Conservation (phyloP, 73 alveolate species). For the Uronychia binucleata region DNA sequence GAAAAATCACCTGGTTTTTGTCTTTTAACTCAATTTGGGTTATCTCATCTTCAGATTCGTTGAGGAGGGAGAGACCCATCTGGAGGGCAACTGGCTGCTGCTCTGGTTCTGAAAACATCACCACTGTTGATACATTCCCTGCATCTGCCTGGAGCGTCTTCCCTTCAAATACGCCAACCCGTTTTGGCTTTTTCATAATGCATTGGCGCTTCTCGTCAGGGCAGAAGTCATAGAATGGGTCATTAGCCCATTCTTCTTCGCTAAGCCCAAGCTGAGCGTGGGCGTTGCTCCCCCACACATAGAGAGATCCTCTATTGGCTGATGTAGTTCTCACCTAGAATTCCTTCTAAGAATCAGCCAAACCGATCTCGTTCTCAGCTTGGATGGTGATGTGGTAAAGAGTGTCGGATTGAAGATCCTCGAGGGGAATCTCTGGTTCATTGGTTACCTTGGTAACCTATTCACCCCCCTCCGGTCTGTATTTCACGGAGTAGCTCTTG, state of each 20-base stretch:
- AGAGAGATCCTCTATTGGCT: neutral
- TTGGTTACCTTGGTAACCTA: neutral
- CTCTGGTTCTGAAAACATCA: neutral
- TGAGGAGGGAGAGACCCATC: neutral
- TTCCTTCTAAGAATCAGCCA: neutral
- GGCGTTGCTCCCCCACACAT: neutral
- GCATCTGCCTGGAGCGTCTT: neutral
- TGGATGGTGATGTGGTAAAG: neutral
- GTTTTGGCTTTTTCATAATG: neutral
- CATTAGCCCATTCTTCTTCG: neutral
- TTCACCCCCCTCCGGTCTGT: neutral
- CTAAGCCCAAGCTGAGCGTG: neutral
- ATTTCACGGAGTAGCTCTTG: neutral
- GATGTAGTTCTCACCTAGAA: neutral
- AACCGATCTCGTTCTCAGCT: neutral
- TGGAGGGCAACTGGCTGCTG: neutral
- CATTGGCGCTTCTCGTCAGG: neutral
- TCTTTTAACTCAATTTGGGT: neutral
- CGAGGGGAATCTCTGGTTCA: neutral
- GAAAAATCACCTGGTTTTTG: neutral
- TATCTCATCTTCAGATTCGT: neutral
- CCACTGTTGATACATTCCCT: neutral
- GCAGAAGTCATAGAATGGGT: neutral
- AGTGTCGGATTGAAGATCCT: neutral
- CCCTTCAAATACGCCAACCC: neutral